Conservation (phyloP, 2,329 filamentous ascomycete genomes). For the Aspergillus sp. region DNA sequence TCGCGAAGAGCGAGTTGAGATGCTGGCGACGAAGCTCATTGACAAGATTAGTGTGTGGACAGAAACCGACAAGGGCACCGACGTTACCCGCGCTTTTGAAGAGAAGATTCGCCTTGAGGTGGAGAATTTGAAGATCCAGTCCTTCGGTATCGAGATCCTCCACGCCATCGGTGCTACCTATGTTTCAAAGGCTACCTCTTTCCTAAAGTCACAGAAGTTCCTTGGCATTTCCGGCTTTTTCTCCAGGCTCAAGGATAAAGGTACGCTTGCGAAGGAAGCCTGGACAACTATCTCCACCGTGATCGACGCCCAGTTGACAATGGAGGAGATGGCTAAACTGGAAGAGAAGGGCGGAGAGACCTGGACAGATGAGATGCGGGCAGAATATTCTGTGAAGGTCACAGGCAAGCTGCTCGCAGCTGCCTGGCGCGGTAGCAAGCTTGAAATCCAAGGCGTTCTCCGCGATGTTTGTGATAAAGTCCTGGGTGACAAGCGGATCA, state of each 20-base stretch:
- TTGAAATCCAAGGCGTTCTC: slow-evolving; percentile 95
- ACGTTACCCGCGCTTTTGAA: slow-evolving; percentile 86
- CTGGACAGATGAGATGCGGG: slow-evolving; percentile 97
- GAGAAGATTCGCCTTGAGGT: slow-evolving; percentile 93
- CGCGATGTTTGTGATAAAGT: slow-evolving; percentile 91
- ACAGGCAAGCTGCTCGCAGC: slow-evolving; percentile 98
- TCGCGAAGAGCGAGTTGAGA: slow-evolving; percentile 86
- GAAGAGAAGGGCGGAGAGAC: slow-evolving; percentile 94
- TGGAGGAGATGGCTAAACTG: slow-evolving; percentile 97
- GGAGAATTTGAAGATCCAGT: slow-evolving; percentile 99
- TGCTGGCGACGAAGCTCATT: slow-evolving; percentile 77
- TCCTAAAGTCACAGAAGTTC: slow-evolving; percentile 95
- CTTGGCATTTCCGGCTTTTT: slow-evolving; percentile 96
- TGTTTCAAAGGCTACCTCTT: slow-evolving; percentile 77
- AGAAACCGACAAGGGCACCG: slow-evolving; percentile 84
- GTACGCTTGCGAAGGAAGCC: slow-evolving; percentile 93
- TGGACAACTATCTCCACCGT: slow-evolving; percentile 97
- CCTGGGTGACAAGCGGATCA: slow-evolving; percentile 75
- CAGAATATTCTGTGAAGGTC: slow-evolving; percentile 91
- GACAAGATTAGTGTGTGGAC: slow-evolving; percentile 94
- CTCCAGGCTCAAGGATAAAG: slow-evolving; percentile 91
- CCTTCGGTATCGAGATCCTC: slow-evolving; percentile 91
- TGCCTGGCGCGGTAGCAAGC: slow-evolving; percentile 94
- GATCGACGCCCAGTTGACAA: slow-evolving; percentile 95
- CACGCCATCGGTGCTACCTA: slow-evolving; percentile 94